Evolutionary conservation across 129 eudicot species (phyloP).

Genomic region (Dittrichia graveolens): DNA sequence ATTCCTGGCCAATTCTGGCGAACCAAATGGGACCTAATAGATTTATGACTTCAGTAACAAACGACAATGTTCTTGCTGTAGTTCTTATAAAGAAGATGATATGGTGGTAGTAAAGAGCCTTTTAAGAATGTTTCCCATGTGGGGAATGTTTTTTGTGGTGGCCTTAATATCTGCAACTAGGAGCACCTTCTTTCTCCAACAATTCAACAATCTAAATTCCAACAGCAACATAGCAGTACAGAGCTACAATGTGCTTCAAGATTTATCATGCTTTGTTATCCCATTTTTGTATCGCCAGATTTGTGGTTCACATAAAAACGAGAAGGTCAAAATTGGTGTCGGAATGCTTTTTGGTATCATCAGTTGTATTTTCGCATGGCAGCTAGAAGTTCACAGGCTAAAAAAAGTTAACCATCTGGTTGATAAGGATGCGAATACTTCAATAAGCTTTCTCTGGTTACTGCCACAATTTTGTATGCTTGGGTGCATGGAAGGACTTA

Average conservation of each 20-base stretch:
- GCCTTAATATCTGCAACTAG: slow-evolving; percentile 13
- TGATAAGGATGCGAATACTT: neutral
- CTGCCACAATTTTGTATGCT: slow-evolving; percentile 23
- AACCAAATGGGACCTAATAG: no score
- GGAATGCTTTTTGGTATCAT: slow-evolving; percentile 20
- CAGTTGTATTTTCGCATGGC: slow-evolving; percentile 5
- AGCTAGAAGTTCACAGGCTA: slow-evolving; percentile 20
- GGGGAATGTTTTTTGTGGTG: slow-evolving; percentile 15
- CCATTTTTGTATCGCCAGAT: neutral
- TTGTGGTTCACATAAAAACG: neutral
- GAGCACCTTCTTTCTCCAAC: slow-evolving; percentile 19
- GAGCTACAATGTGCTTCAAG: slow-evolving; percentile 17
- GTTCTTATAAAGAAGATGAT: no score
- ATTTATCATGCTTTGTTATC: slow-evolving; percentile 13
- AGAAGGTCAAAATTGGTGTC: slow-evolving; percentile 17
- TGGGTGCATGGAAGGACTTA: slow-evolving; percentile 35
- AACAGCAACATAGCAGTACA: neutral
- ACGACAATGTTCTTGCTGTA: no score
- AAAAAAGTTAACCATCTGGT: neutral
- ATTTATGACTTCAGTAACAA: no score
- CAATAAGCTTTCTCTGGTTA: slow-evolving; percentile 33
- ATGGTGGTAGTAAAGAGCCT: slow-evolving; percentile 7
- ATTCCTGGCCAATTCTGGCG: no score
- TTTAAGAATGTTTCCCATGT: slow-evolving; percentile 19
- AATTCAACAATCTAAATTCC: neutral